phyloP scores from a whole-genome alignment of 495 filamentous ascomycete genomes.

The Tuber magnatum region DNA sequence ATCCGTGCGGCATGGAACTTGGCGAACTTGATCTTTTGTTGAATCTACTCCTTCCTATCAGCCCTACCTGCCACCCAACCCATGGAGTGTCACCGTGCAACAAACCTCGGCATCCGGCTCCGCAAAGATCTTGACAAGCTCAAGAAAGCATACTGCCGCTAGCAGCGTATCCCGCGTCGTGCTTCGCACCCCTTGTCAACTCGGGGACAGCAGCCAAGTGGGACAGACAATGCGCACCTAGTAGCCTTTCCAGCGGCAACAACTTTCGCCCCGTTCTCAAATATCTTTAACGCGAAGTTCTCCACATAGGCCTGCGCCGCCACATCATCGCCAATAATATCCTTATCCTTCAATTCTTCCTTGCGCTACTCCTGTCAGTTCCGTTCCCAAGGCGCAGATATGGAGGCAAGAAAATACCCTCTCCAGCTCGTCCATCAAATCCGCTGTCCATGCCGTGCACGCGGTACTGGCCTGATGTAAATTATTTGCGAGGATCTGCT shows the following conservation, averaged over 20 bases:
- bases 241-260: conserved; percentile 79
- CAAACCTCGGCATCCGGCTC: conserved; percentile 57
- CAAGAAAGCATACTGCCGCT: conserved; percentile 84
- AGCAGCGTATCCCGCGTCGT: conserved; percentile 82
- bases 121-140: conserved; percentile 78
- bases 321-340: conserved; percentile 71
- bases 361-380: conserved; percentile 26
- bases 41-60: conserved; percentile 43
- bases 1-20: conserved; percentile 95
- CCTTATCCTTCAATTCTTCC: conserved; percentile 48
- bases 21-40: conserved; percentile 84
- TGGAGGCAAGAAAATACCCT: conserved; percentile 47
- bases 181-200: conserved; percentile 18
- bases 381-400: background rate
- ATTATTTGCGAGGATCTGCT: conserved; percentile 73
- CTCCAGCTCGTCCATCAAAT: conserved; percentile 87
- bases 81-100: background rate
- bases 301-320: conserved; percentile 87
- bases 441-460: conserved; percentile 66
- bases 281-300: conserved; percentile 83
- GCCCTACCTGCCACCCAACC: background rate
- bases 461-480: conserved; percentile 72
- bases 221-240: conserved; percentile 48
- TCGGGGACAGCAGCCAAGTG: background rate
- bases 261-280: conserved; percentile 71